Base-by-base conservation (phyloP, 139 green algal genomes). In the Chlorella sorokiniana region DNA sequence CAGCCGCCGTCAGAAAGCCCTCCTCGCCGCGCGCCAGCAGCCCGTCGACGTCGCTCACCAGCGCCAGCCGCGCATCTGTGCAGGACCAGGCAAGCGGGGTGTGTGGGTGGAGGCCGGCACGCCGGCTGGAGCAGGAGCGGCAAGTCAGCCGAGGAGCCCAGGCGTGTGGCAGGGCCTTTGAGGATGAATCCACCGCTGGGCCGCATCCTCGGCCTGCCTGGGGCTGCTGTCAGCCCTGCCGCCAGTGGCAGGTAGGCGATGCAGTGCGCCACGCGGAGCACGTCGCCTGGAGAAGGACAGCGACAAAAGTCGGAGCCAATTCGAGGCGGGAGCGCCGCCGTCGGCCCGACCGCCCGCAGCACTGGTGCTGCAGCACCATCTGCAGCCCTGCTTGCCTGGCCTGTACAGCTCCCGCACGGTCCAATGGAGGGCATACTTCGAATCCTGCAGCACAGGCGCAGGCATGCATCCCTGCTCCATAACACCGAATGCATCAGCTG, bases 21-120 rank as follows among this genome's bases (percentile, higher is more conserved):
- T 87, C 75, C 63, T 87, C 63, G 29, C 31, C 54, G 31, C 74
- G 9, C 1, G 54, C 59, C 54, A 87, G 78, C 76, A 87, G 44
- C 18, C 23, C 20, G 31, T 81, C 77, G 37, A 87, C 41, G 40
- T 87, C 72, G n/a, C n/a, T n/a, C 3, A 87, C 31, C 52, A 71
- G 38, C 4, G 77, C 83, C 52, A 87, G 61, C 23, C 78, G 40
- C 20, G 78, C 78, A 40, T 87, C 75, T 70, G n/a, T n/a, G 59
- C 75, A 56, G 22, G 44, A 8, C 10, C 2, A n/a, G 16, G 40
- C 2, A 7, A 3, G 7, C n/a, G n/a, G n/a, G n/a, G n/a, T n/a
- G n/a, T n/a, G n/a, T n/a, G n/a, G n/a, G n/a, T n/a, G n/a, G n/a
- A n/a, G n/a, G n/a, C n/a, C n/a, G n/a, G n/a, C n/a, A n/a, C n/a